Percentiles rank a stretch among this genome's conserved stretches.
These are phyloP conservation scores for Sideroxylon spinosum DNA, from an alignment of 179 eudicot genomes.

Conservation along the genomic window DNA sequence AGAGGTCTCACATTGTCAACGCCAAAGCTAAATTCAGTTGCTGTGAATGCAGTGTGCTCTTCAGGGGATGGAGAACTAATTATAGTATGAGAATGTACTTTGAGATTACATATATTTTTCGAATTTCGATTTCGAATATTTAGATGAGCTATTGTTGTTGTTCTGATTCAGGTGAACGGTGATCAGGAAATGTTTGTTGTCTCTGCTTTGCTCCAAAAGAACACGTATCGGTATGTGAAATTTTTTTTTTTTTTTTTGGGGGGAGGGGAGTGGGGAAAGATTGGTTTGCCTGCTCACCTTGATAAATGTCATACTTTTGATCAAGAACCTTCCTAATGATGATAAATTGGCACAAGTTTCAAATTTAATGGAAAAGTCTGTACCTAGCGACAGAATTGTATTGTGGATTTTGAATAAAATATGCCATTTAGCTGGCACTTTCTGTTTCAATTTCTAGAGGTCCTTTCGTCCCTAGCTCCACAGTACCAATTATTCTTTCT, in stretches of 20 bases:
- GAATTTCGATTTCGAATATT: not conserved
- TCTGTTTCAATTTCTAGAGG: too few relatives aligned
- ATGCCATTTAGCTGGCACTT: too few relatives aligned
- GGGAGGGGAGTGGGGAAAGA: not conserved
- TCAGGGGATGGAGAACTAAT: conserved; percentile 71
- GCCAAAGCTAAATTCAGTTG: conserved; percentile 40
- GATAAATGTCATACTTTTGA: not conserved
- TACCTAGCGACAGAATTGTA: not conserved
- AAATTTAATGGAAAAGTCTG: not conserved
- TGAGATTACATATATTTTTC: not conserved
- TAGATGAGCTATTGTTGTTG: not conserved
- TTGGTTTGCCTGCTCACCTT: not conserved
- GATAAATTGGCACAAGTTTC: not conserved
- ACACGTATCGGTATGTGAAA: conserved; percentile 50
- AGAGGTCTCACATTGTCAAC: conserved; percentile 53
- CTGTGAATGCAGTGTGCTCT: conserved; percentile 51
- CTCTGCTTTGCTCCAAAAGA: conserved; percentile 56
- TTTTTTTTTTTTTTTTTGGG: not conserved
- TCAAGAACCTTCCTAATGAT: not conserved
- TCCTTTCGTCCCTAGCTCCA: not conserved
- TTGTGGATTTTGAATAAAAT: not conserved
- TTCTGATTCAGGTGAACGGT: conserved; percentile 52
- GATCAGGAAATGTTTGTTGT: conserved; percentile 69
- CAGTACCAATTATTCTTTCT: not conserved
- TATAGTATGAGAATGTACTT: conserved; percentile 37